Percentiles rank a stretch among this genome's conserved stretches.
These are phyloP conservation scores for Claviceps capensis DNA, from an alignment of 2,329 filamentous ascomycete species.

Conservation along the genomic window DNA sequence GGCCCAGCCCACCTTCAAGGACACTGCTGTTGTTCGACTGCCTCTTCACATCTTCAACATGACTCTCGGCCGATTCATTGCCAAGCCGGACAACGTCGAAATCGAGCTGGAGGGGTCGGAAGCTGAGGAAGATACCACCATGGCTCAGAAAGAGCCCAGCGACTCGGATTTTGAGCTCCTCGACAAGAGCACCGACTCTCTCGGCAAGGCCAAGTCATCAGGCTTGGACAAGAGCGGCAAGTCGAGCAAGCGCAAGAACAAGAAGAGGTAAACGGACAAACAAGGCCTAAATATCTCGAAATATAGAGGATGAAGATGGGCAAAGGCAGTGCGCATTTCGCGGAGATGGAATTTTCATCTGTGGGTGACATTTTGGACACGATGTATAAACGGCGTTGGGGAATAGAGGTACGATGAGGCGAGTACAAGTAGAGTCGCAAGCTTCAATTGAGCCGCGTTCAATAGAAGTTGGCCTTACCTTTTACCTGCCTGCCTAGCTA, in stretches of 20 bases:
- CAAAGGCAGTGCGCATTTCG: not conserved
- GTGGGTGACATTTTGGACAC: not conserved
- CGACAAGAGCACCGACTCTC: constrained; percentile 45
- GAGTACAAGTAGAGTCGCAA: not conserved
- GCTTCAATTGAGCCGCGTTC: not conserved
- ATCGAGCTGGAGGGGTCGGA: constrained; percentile 25
- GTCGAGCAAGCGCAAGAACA: constrained; percentile 7
- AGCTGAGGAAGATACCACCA: constrained; percentile 34
- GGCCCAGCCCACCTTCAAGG: constrained; percentile 56
- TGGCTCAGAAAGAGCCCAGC: constrained; percentile 36
- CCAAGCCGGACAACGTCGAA: constrained; percentile 19
- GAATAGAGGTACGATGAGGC: not conserved
- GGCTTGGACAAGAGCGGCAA: constrained; percentile 27
- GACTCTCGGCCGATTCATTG: constrained; percentile 37
- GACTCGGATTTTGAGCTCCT: constrained; percentile 51
- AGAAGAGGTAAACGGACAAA: constrained; percentile 4
- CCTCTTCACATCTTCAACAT: constrained; percentile 58
- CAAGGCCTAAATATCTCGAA: not conserved
- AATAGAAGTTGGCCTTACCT: not conserved
- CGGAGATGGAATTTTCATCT: not conserved
- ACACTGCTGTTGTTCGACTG: constrained; percentile 71
- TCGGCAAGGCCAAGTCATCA: constrained; percentile 36
- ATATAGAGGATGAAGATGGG: not conserved
- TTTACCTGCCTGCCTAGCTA: not conserved
- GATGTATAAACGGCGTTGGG: not conserved